Evolutionary conservation across 2,329 filamentous ascomycete species (phyloP), one percentile per base, ranked within the genome.

Genomic region (Eutypa lata): DNA sequence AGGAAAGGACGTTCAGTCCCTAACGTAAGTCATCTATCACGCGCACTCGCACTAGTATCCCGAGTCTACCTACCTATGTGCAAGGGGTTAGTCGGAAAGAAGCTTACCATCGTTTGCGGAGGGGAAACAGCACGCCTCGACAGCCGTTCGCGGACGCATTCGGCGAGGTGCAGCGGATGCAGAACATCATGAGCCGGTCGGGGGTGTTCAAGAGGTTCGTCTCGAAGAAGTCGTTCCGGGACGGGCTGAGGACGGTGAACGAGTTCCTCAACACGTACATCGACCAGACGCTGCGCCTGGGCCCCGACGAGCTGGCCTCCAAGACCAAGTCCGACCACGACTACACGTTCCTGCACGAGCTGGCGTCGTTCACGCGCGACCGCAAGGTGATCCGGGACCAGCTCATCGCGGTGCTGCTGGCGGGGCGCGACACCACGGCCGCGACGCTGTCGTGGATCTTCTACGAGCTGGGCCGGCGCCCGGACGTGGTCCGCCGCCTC

Each of bases 401-500:
- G 70, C 77, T 96, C 47, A 81, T 94, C 16, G 86, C 88, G 44
- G 82, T 96, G 11, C 81, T 97, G 2, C 81, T 97, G 16, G 92
- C 92, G 1, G 91, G 90, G 13, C 82, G 89, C 38, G 92, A 97
- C 70, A 96, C 92, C 14, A 97, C 92, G 0, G 91, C 91, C 28
- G 83, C 80, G 16, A 91, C 89, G 0, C 78, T 97, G 0, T 88
- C 86, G 0, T 96, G 91, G 87, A 78, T 83, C 35, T 78, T 96
- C 54, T 95, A 94, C 70, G 90, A 96, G 70, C 79, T 97, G 2
- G 82, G 86, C 37, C 83, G 84, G 16, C 79, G 90, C 59, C 90
- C 91, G 0, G 74, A 82, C 2, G 78, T 83, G 2, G 81, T 91
- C 3, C 68, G 75, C 49, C 89, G 84, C 66, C 78, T 97, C 49